Base-by-base conservation (phyloP, 202 grass and related monocot species). In the Bolboschoenoplectus hybrid region DNA sequence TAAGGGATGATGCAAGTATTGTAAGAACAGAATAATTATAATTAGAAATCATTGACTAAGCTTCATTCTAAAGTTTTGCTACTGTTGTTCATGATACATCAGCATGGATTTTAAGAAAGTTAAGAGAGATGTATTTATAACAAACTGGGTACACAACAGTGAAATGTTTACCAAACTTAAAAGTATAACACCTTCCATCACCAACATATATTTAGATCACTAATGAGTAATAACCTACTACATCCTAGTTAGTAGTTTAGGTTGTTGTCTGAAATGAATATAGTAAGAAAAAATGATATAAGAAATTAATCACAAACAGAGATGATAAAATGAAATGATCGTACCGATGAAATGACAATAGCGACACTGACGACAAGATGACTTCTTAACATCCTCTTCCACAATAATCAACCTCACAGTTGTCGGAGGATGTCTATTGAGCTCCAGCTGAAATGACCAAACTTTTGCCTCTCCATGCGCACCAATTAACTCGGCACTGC, bases 371-470 rank as follows among this genome's bases (percentile, higher is more conserved):
- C 45, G 90, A 52, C 74, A 82, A 9, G 85, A 83, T 58, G 87
- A 95, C 36, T 74, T 87, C 45, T 43, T 91, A 50, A 90, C 96
- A 20, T 90, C 89, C 86, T 95, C 96, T 88, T 98, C 93, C 43
- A 94, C 86, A 40, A 98, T 74, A 67, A 98, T 89, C 86, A 94
- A 71, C 83, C 87, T 87, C 50, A 94, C 80, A 45, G 89, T 84
- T 60, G 89, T 90, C 0, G 85, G 93, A 13, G 91, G 91, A 86
- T 94, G 93, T 82, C 74, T 90, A 75, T 87, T 89, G 57, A 94
- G 89, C 88, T 95, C 89, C 10, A 94, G 87, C 81, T 94, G 91
- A 90, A 98, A 98, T 38, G 90, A 96, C 89, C 90, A 93, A 81
- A 89, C 92, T 83, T 82, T 87, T 87, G 87, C 81, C 65, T 91